Base-by-base conservation (phyloP, 805 yeast species). In the Tetrapisispora pingtungensis region DNA sequence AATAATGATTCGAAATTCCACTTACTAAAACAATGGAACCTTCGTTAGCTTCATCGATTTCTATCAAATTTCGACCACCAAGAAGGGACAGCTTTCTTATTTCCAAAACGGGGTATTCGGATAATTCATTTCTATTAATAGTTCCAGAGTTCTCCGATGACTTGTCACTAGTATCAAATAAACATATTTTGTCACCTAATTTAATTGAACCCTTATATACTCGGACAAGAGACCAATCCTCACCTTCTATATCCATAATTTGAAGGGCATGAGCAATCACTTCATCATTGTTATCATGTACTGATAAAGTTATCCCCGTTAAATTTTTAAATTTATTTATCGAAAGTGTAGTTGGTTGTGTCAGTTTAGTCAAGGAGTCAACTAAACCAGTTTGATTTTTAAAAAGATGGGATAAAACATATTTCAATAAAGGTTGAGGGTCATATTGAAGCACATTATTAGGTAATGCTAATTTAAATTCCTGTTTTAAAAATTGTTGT, bases 21-120 rank as follows among this genome's bases (percentile, higher is more conserved):
- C 75, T 71, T 0, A 88, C 62, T 4, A 88, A 55, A 0, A 79
- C 89, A 36, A 85, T 64, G n/a, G 75, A 72, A 0, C 96, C 96
- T 1, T 76, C 74, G 4, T 72, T 66, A 0, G 80, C 78, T 15
- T 69, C 69, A 1, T 68, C 62, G 0, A 83, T 70, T 0, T 76
- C 72, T 2, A 80, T 62, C 27, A 72, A 73, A 58, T 85, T 88
- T 50, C 95, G 70, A 0, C 89, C 89, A 39, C 86, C 80, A 36
- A 84, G 71, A 0, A 88, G 49, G 53, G 64, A 72, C 4, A 80
- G 57, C 12, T 46, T 44, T 0, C 44, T 26, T 3, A 63, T 57
- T 44, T 80, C 86, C 3, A 36, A 22, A 13, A 26, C 3, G 8
- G 45, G 45, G 18, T 26, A 38, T 35, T 80, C 84, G 20, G 67